Evolutionary conservation across 2,329 filamentous ascomycete genomes (phyloP).

Genomic region (Ceratocystis destructans): DNA sequence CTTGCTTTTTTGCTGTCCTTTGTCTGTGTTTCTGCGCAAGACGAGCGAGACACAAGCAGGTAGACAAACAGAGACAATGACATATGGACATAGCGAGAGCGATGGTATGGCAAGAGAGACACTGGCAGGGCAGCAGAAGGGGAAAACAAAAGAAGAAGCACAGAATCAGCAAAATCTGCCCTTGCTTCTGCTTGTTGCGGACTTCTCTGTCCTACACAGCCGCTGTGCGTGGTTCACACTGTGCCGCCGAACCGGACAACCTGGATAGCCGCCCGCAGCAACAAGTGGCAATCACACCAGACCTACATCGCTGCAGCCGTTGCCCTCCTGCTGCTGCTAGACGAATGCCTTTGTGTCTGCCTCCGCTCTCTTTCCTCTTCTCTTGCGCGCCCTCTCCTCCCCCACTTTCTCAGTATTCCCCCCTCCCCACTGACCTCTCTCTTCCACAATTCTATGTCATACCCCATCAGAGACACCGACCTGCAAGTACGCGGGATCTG

Average conservation of each 20-base stretch:
- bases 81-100: background rate
- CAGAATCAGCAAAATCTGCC: background rate
- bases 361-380: background rate
- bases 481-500: slow-evolving; percentile 25
- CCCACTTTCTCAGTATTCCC: background rate
- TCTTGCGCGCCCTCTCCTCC: background rate
- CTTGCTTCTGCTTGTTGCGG: background rate
- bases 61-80: background rate
- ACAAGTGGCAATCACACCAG: background rate
- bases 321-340: background rate
- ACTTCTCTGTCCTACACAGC: background rate
- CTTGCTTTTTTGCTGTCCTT: background rate
- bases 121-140: background rate
- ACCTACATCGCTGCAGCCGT: background rate
- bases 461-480: slow-evolving; percentile 25
- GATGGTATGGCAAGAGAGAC: background rate
- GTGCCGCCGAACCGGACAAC: background rate
- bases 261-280: background rate
- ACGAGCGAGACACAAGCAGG: background rate
- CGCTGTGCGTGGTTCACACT: background rate
- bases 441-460: slow-evolving; percentile 19
- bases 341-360: background rate
- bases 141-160: background rate
- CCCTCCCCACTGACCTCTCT: background rate
- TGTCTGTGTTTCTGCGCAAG: background rate